Evolutionary conservation across 2,329 filamentous ascomycete genomes (phyloP), one percentile per base, ranked within the genome.

Genomic region (Penicillium sp.): DNA sequence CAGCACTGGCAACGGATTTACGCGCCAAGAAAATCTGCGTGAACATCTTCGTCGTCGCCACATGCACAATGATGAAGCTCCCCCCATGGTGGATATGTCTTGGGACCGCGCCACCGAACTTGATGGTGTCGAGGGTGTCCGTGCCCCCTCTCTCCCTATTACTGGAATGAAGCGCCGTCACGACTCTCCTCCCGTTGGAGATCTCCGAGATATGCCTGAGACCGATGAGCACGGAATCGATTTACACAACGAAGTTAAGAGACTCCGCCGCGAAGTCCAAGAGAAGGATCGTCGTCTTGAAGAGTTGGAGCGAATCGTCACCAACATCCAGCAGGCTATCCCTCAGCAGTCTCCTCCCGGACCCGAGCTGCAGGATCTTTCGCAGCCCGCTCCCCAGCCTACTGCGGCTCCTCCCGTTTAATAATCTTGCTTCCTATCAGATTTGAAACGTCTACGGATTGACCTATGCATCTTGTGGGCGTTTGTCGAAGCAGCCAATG

Each of bases 31-130:
- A 76, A 97, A 97, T 68, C 81, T 97, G 4, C 92, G 93, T 70
- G 93, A 97, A 76, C 93, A 97, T 75, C 79, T 97, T 19, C 89
- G 93, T 21, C 87, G 93, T 27, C 90, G 95, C n/a, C 93, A 97
- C 72, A 88, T 83, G 41, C 80, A 81, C 55, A 69, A 62, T 2
- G 74, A 75, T 33, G 73, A 71, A 40, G 70, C 68, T 3, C 60
- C 67, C 19, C 62, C 68, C 10, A 64, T 67, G 38, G 55, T 66
- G 4, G 65, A 67, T 7, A 53, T 65, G 55, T 54, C 60, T 5
- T 67, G 65, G 65, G 65, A 76, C 63, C 45, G 68, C 69, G 57
- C 66, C 59, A 51, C 64, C 45, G 68, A 72, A 54, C 64, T 70
- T 16, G 54, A 57, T 7, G 49, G 48, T n/a, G 53, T 57, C 9